phyloP scores from a whole-genome alignment of 164 flowering plant genomes.

The Taxillus chinensis region DNA sequence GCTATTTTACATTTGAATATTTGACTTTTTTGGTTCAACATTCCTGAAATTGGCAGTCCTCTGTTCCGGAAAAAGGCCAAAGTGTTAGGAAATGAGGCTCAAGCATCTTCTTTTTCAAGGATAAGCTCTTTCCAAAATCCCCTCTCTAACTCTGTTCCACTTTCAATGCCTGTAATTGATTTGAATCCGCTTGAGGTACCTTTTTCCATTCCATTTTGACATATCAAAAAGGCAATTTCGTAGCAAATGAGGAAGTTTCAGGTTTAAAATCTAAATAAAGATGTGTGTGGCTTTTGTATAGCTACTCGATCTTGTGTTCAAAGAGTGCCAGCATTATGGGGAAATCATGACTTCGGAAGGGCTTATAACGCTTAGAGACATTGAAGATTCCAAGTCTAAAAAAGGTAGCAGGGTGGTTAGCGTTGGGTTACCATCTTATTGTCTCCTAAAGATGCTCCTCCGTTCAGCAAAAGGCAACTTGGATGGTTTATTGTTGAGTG shows the following conservation, averaged over 20 bases:
- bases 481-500: constrained; percentile 60
- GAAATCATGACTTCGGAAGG: constrained; percentile 52
- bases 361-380: constrained; percentile 47
- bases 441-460: constrained; percentile 53
- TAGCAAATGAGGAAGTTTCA: not conserved
- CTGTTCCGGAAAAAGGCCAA: constrained; percentile 33
- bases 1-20: not conserved
- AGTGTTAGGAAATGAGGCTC: constrained; percentile 21
- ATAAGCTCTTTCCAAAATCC: constrained; percentile 38
- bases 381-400: constrained; percentile 54
- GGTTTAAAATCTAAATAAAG: not conserved
- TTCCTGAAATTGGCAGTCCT: constrained; percentile 39
- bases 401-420: constrained; percentile 35
- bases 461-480: constrained; percentile 64
- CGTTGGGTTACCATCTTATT: constrained; percentile 76
- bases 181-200: constrained; percentile 75
- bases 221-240: not conserved
- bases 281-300: constrained; percentile 15
- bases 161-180: constrained; percentile 40
- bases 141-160: constrained; percentile 42
- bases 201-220: not conserved
- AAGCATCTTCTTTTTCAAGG: constrained; percentile 35
- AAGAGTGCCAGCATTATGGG: constrained; percentile 46
- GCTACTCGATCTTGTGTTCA: constrained; percentile 52
- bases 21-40: too few species aligned